Evolutionary conservation across 805 yeast genomes (phyloP), one percentile per base, ranked within the genome.

Genomic region (Zygoascus bituminiphila): DNA sequence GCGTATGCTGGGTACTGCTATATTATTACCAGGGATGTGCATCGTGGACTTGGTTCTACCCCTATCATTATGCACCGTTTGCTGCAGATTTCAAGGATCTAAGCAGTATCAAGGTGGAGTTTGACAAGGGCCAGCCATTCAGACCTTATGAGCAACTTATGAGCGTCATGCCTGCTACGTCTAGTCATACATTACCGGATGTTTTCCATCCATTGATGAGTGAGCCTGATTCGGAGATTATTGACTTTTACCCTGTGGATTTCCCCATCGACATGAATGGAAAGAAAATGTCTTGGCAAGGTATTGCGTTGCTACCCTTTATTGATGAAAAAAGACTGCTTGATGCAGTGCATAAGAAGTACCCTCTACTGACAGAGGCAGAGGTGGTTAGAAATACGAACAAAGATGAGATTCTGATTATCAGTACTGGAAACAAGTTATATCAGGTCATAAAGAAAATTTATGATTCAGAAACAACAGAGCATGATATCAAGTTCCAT

Each of bases 11-110:
- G 99, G 95, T 83, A 1, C 71, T 93, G 54, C 67, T 87, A 47
- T 93, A 93, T 64, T 93, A 93, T 67, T 91, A 87, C 65, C 98
- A 93, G 66, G 98, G 97, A 2, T 91, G 98, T 68, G 95, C 96
- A 0, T 91, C 98, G 0, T 93, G 99, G 99, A 82, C 82, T 48
- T 93, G 98, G 98, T 93, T 79, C 65, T 93, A 83, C 59, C 98
- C 98, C 0, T 91, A 82, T 63, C 98, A 93, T 62, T 94, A 93
- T 68, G 98, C 98, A 0, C 99, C 99, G 20, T 89, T 93, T 73
- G 98, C 97, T 0, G 76, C 82, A 5, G 99, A 93, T 64, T 85
- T 93, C 59, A 71, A 65, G 1, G 77, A 79, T 42, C 60, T 84
- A 38, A 62, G 64, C 9, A 60, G 59, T 21, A 56, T 77, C 20